Base-by-base conservation (phyloP, 1,139 yeast genomes). In the Saccharomycopsis hybrid region DNA sequence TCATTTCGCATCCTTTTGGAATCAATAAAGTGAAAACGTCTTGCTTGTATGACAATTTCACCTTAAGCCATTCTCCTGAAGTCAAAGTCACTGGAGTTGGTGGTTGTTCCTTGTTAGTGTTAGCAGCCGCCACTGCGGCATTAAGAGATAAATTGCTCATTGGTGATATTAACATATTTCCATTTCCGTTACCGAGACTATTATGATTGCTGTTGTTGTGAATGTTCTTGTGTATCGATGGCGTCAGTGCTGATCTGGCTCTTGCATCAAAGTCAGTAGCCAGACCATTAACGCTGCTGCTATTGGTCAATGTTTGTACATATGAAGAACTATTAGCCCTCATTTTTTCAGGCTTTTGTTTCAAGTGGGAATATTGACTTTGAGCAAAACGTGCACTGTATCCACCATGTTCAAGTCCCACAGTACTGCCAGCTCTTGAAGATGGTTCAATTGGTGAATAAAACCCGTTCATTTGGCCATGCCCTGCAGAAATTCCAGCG, bases 11-110 rank as follows among this genome's bases (percentile, higher is more conserved):
- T 39, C 65, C 64, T 35, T 64, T 44, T 9, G 69, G 66, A 7
- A 65, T 59, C 55, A 70, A 57, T 49, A 70, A 56, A 1, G 73
- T 68, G 55, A 68, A 67, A 41, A 66, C 60, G 51, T 70, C 74
- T 42, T 65, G 61, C 40, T 66, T 68, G 55, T 60, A 69, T 40
- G 68, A 63, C 13, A 71, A 58, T 53, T 70, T 65, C 2, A 70
- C 63, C 50, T 69, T 57, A 5, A 70, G 59, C 18, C 65, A 64
- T 41, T 66, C 60, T 3, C 60, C 61, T 5, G 73, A 71, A 13
- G 70, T 58, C 2, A 70, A n/a, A 32, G 40, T 46, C 9, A 51
- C 27, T 13, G 54, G 51, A n/a, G 53, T 48, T 3, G 42, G 38
- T 43, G 54, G 48, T 25, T 48, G 44, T 31, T 41, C 43, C 25